Evolutionary conservation across 495 filamentous ascomycete species (phyloP).

Genomic region (Evernia prunastri): DNA sequence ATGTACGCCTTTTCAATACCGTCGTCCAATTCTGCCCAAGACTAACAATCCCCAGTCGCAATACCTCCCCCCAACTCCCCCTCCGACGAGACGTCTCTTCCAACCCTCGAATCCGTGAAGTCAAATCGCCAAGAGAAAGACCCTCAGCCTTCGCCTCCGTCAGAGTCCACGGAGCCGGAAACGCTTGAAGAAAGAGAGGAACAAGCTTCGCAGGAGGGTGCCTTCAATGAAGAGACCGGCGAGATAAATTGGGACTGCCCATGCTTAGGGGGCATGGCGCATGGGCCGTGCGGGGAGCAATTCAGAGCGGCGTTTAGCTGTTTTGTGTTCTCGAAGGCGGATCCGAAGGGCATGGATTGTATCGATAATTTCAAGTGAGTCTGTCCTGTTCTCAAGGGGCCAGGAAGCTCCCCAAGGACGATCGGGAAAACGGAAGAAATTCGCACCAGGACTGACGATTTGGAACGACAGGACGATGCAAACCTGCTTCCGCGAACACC

Average conservation of each 20-base stretch:
- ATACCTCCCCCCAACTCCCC: constrained; percentile 35
- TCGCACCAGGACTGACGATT: constrained; percentile 12
- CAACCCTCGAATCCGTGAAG: constrained; percentile 43
- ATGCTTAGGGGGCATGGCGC: constrained; percentile 93
- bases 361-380: constrained; percentile 95
- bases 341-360: constrained; percentile 98
- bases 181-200: constrained; percentile 59
- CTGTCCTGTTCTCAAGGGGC: too few species aligned
- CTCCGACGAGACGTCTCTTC: constrained; percentile 30
- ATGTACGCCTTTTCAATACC: constrained; percentile 46
- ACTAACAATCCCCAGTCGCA: constrained; percentile 22
- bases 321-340: constrained; percentile 88
- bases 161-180: constrained; percentile 17
- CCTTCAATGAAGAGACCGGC: constrained; percentile 95
- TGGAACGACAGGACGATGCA: constrained; percentile 69
- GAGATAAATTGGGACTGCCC: constrained; percentile 99
- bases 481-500: constrained; percentile 87
- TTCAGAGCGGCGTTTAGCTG: constrained; percentile 95
- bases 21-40: neutral
- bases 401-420: too few species aligned
- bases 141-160: constrained; percentile 3
- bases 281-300: constrained; percentile 91
- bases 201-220: constrained; percentile 77
- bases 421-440: neutral
- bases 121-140: constrained; percentile 3